phyloP scores from a whole-genome alignment of 148 eudicot species.

The Rheum nobile region DNA sequence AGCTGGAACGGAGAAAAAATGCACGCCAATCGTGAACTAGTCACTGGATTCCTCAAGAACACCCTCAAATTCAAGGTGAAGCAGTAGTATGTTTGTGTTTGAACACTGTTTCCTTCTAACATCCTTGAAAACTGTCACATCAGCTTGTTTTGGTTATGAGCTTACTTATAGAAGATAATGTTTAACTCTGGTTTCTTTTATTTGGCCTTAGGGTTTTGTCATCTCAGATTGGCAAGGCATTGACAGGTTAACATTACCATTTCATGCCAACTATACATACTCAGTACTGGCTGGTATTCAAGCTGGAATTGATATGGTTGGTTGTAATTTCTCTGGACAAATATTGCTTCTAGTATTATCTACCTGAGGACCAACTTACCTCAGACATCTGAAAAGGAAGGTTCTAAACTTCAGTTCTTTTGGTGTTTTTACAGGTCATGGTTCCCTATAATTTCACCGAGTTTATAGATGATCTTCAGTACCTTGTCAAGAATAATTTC shows the following conservation, averaged over 20 bases:
- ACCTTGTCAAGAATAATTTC: conserved; percentile 52
- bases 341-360: neutral
- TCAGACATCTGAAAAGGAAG: neutral
- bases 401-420: neutral
- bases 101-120: neutral
- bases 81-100: neutral
- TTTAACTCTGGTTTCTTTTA: neutral
- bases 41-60: conserved; percentile 62
- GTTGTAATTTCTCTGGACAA: neutral
- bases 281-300: conserved; percentile 58
- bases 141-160: neutral
- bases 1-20: conserved; percentile 84
- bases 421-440: conserved; percentile 52
- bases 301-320: conserved; percentile 90
- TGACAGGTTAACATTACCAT: conserved; percentile 70
- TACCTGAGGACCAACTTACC: neutral
- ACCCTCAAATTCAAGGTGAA: conserved; percentile 68
- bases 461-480: conserved; percentile 53
- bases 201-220: conserved; percentile 54
- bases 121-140: neutral
- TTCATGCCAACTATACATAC: conserved; percentile 69
- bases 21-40: conserved; percentile 58
- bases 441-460: conserved; percentile 53
- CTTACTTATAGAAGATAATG: neutral
- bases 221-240: conserved; percentile 96